Evolutionary conservation across 345 rosid genomes (phyloP), one percentile per base, ranked within the genome.

Genomic region (Leavenworthia alabamica): DNA sequence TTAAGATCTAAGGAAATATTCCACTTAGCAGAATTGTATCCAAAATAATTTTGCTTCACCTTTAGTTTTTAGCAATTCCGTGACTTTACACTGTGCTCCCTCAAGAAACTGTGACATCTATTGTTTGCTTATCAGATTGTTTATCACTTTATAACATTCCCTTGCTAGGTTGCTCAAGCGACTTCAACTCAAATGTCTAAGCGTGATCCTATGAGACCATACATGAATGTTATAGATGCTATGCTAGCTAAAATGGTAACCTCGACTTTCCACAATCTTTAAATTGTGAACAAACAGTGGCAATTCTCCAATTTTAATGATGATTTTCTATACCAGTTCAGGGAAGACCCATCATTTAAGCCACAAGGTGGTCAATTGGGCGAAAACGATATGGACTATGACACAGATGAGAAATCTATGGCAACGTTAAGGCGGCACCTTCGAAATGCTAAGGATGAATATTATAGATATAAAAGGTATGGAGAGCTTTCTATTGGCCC

Each of bases 361-460:
- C 99, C 97, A 15, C 99, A 88, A 80, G 97, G 99, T 67, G 99
- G 99, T 36, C 83, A 80, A 66, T 49, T 94, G 74, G 99, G 99
- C 45, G 99, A 94, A 79, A 88, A 90, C 75, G 99, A 94, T 70
- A 94, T 94, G 99, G 97, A 94, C 75, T 94, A 88, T 70, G 99
- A 94, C 70, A 84, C 99, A 29, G 99, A 94, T 80, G 97, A 84
- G 72, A 94, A 90, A 76, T 86, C 99, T 17, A 94, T 94, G 99
- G 99, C 99, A 73, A 90, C 89, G 48, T 83, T 94, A 45, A 85
- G 99, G 70, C 93, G 96, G 51, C 88, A 94, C 81, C 95, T 94
- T 67, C 82, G 95, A 36, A 76, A 81, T 72, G 99, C 99, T 66
- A 83, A 90, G 53, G 97, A 90, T 71, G 83, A 80, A 66, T 94